A percentile compares a stretch with the other conserved stretches of the same genome.
Conservation (phyloP, 352 stramenopile genomes). For the Phytophthora uliginosa region DNA sequence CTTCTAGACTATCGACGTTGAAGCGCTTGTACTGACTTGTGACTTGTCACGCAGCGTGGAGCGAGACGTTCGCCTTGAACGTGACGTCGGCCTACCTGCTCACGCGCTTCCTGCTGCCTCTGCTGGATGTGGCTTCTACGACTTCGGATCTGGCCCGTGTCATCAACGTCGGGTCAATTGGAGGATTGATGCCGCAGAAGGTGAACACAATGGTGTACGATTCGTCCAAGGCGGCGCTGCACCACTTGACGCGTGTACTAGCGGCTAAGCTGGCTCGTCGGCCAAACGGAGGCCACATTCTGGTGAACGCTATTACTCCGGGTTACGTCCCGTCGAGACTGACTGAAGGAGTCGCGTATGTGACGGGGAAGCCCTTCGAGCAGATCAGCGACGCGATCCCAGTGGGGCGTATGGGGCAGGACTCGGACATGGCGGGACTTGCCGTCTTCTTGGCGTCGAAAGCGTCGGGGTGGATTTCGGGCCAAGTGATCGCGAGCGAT, state of each 20-base stretch:
- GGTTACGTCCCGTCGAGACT: conserved; percentile 94
- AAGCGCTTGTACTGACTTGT: conserved; percentile 18
- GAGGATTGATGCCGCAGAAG: conserved; percentile 86
- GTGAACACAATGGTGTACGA: conserved; percentile 96
- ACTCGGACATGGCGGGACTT: conserved; percentile 94
- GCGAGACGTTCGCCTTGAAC: conserved; percentile 95
- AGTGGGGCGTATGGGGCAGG: conserved; percentile 83
- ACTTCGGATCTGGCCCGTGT: conserved; percentile 61
- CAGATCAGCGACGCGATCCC: conserved; percentile 82
- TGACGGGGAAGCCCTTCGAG: conserved; percentile 57
- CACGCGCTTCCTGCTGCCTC: conserved; percentile 89
- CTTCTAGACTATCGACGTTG: background rate
- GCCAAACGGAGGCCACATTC: conserved; percentile 89
- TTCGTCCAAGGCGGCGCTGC: conserved; percentile 95
- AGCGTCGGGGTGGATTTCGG: conserved; percentile 94
- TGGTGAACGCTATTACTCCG: conserved; percentile 96
- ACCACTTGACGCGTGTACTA: conserved; percentile 95
- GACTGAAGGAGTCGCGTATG: conserved; percentile 79
- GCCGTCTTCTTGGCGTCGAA: conserved; percentile 93
- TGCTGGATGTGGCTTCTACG: conserved; percentile 81
- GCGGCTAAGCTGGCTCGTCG: conserved; percentile 90
- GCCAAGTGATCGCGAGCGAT: conserved; percentile 93
- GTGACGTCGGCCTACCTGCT: conserved; percentile 97
- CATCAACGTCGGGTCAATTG: conserved; percentile 84
- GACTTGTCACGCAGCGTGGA: conserved; percentile 74